A percentile compares a stretch with the other conserved stretches of the same genome.
phyloP scores from a whole-genome alignment of 768 basidiomycete genomes.

The Termitomyces sp. region DNA sequence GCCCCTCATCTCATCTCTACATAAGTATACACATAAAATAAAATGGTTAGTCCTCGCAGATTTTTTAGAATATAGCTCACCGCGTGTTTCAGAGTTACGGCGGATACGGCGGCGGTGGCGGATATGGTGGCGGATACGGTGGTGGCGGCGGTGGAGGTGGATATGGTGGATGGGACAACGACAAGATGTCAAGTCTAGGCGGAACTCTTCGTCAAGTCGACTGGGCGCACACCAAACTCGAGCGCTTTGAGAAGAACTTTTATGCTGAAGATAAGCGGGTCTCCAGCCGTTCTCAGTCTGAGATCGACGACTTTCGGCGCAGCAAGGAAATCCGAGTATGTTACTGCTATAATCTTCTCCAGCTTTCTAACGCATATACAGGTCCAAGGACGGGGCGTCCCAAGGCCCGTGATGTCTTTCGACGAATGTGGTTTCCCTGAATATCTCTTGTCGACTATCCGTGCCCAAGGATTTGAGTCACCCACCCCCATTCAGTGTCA shows the following conservation, averaged over 20 bases:
- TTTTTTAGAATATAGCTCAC: background rate
- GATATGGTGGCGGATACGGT: conserved; percentile 33
- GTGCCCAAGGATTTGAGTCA: conserved; percentile 83
- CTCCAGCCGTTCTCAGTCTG: conserved; percentile 67
- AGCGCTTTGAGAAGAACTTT: conserved; percentile 97
- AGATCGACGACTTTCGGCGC: conserved; percentile 84
- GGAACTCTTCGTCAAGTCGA: conserved; percentile 79
- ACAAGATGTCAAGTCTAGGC: conserved; percentile 80
- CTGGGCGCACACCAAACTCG: conserved; percentile 70
- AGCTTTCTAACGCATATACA: conserved; percentile 22
- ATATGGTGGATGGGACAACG: conserved; percentile 50
- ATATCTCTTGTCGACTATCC: conserved; percentile 91
- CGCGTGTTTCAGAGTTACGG: conserved; percentile 34
- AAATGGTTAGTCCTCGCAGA: conserved; percentile 18
- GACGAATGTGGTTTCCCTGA: conserved; percentile 96
- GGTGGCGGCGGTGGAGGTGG: conserved; percentile 46
- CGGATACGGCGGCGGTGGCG: conserved; percentile 32
- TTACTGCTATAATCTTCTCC: background rate
- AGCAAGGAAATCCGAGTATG: conserved; percentile 83
- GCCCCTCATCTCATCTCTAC: conserved; percentile 9
- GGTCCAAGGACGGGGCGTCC: conserved; percentile 86
- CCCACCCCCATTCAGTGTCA: conserved; percentile 99
- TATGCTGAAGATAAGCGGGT: conserved; percentile 90
- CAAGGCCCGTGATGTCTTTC: conserved; percentile 86
- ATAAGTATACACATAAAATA: conserved; percentile 12